Evolutionary conservation across 164 flowering plant genomes (phyloP), one percentile per base, ranked within the genome.

Genomic region (Brasenia schreberi): DNA sequence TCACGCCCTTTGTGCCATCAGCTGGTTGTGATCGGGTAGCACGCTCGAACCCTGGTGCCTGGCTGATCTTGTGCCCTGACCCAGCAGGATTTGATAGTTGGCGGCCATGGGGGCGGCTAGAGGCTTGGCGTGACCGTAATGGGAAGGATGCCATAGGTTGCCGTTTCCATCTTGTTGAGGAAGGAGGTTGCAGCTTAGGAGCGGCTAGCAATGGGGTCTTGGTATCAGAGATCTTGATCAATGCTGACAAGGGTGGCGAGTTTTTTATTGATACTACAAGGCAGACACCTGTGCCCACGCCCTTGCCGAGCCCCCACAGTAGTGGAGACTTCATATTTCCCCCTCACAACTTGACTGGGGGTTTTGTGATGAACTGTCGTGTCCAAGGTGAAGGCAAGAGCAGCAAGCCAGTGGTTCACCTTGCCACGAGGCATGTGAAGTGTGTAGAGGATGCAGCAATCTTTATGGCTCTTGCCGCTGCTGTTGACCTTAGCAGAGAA

Each of bases 81-180:
- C 65, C 71, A 5, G 77, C 78, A 68, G 70, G 82, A 66, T 74
- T 84, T 7, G 93, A 85, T 23, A 82, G 90, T 75, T 91, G 97
- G 97, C 90, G 81, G 67, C 97, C 97, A 43, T 91, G 97, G 97
- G 97, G 97, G 39, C 86, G 84, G 78, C 92, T 91, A 27, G 94
- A 91, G 66, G 97, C 97, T 7, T 91, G 97, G 97, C 96, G 97
- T 19, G 97, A 89, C 68, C 78, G 80, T 52, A 93, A 93, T 12
- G 67, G 74, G 45, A 73, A 80, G 69, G 96, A 91, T 64, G 77
- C 83, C 11, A 68, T 91, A 6, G 86, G 93, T 76, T 86, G 85
- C 66, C 75, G 92, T 16, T 85, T 91, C 64, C 90, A 82, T 70
- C 85, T 87, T 18, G 74, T 87, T 14, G 79, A 90, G 0, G 89